Percentiles rank a stretch among this genome's conserved stretches.
These are phyloP conservation scores for Paecilomyces sp. DNA, from an alignment of 2,329 filamentous ascomycete species.

Conservation along the genomic window DNA sequence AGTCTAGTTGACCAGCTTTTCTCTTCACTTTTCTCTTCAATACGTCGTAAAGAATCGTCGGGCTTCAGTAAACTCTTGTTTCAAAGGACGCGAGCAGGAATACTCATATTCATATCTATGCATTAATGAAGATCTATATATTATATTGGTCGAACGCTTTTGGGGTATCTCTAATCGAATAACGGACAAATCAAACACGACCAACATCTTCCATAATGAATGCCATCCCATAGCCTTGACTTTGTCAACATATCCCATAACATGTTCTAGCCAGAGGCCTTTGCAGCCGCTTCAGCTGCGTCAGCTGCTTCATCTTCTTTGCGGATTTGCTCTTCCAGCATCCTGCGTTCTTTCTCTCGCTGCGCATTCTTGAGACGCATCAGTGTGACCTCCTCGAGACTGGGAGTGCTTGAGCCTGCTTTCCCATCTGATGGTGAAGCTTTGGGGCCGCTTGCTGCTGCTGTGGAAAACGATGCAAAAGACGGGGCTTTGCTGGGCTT, in stretches of 20 bases:
- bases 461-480: constrained; percentile 34
- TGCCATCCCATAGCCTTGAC: background rate
- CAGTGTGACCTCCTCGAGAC: constrained; percentile 44
- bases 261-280: background rate
- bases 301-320: constrained; percentile 41
- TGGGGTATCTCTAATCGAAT: background rate
- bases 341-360: constrained; percentile 45
- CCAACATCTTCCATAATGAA: background rate
- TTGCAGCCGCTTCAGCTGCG: constrained; percentile 12
- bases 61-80: background rate
- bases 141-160: background rate
- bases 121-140: background rate
- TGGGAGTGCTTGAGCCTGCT: constrained; percentile 25
- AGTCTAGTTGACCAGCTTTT: too few relatives aligned
- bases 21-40: background rate
- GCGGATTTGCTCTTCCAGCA: constrained; percentile 46
- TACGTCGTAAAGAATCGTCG: background rate
- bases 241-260: background rate
- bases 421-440: constrained; percentile 13
- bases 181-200: background rate
- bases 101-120: background rate
- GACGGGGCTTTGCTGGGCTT: constrained; percentile 30
- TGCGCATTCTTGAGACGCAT: constrained; percentile 53
- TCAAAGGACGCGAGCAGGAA: background rate
- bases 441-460: constrained; percentile 20